phyloP scores from a whole-genome alignment of 2,329 filamentous ascomycete genomes.

The Malbranchea zuffiana region DNA sequence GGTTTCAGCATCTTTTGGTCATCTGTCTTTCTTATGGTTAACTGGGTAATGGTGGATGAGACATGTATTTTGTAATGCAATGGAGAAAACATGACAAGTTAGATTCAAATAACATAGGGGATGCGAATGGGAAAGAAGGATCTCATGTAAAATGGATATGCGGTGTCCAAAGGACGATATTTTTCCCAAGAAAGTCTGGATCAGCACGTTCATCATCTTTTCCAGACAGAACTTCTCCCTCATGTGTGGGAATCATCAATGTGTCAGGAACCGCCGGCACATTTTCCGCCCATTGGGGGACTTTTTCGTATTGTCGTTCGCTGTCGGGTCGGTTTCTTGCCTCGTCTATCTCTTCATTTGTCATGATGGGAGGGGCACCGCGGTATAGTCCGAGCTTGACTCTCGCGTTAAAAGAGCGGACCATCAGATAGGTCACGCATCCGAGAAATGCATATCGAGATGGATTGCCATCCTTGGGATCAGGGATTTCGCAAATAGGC shows the following conservation, averaged over 20 bases:
- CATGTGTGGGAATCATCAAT: constrained; percentile 3
- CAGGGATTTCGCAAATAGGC: constrained; percentile 7
- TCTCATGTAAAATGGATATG: constrained; percentile 8
- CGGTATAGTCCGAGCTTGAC: constrained; percentile 5
- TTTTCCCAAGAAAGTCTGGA: constrained; percentile 2
- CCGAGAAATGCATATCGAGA: constrained; percentile 6
- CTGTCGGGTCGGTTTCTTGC: background rate
- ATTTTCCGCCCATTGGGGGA: constrained; percentile 2
- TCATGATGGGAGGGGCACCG: constrained; percentile 7
- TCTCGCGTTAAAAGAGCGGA: constrained; percentile 8
- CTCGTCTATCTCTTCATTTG: constrained; percentile 4
- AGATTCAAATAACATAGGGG: too few species aligned
- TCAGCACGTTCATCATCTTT: background rate
- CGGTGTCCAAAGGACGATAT: constrained; percentile 1
- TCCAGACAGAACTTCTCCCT: background rate
- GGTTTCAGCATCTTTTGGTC: too few species aligned
- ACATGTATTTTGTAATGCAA: too few species aligned
- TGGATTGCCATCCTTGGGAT: constrained; percentile 6
- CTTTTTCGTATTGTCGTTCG: background rate
- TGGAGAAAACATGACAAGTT: too few species aligned
- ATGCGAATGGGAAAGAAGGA: too few species aligned
- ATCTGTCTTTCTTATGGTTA: too few species aligned
- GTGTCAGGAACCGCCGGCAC: constrained; percentile 3
- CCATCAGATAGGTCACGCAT: constrained; percentile 1
- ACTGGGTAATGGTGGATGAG: too few species aligned